phyloP scores from a whole-genome alignment of 768 basidiomycete species.

The Tricholoma bakamatsutake region DNA sequence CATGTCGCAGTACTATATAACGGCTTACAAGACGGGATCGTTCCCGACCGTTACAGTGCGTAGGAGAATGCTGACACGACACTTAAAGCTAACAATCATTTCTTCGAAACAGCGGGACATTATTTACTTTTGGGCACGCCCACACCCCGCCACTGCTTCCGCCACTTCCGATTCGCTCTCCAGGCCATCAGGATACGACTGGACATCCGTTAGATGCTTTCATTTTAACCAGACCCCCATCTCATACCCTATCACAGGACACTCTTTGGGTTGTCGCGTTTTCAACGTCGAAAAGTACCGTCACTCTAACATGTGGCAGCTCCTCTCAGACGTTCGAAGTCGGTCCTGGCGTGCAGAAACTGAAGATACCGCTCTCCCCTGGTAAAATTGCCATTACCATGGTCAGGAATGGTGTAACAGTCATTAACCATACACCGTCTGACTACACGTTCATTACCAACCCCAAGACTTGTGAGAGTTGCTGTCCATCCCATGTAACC shows the following conservation, averaged over 20 bases:
- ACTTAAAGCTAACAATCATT: not conserved
- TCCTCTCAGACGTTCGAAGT: slow-evolving; percentile 36
- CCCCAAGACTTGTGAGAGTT: slow-evolving; percentile 32
- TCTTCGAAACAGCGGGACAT: slow-evolving; percentile 30
- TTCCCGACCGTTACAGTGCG: slow-evolving; percentile 54
- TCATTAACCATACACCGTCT: slow-evolving; percentile 42
- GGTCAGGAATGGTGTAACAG: slow-evolving; percentile 40
- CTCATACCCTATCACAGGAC: slow-evolving; percentile 32
- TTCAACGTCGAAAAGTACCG: slow-evolving; percentile 43
- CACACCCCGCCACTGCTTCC: slow-evolving; percentile 49
- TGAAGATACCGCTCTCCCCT: slow-evolving; percentile 50
- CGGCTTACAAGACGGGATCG: slow-evolving; percentile 59
- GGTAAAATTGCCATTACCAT: slow-evolving; percentile 55
- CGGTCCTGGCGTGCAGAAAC: slow-evolving; percentile 51
- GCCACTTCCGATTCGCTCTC: slow-evolving; percentile 38
- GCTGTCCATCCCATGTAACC: not conserved
- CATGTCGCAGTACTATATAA: slow-evolving; percentile 60
- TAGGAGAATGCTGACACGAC: slow-evolving; percentile 19
- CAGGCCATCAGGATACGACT: slow-evolving; percentile 44
- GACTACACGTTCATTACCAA: slow-evolving; percentile 35
- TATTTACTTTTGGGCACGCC: slow-evolving; percentile 57
- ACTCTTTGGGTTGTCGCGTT: slow-evolving; percentile 65
- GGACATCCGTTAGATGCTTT: slow-evolving; percentile 39
- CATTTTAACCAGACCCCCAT: not conserved
- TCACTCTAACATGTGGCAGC: slow-evolving; percentile 43